Evolutionary conservation across 805 yeast genomes (phyloP).

Genomic region (Kuraishia cidri): DNA sequence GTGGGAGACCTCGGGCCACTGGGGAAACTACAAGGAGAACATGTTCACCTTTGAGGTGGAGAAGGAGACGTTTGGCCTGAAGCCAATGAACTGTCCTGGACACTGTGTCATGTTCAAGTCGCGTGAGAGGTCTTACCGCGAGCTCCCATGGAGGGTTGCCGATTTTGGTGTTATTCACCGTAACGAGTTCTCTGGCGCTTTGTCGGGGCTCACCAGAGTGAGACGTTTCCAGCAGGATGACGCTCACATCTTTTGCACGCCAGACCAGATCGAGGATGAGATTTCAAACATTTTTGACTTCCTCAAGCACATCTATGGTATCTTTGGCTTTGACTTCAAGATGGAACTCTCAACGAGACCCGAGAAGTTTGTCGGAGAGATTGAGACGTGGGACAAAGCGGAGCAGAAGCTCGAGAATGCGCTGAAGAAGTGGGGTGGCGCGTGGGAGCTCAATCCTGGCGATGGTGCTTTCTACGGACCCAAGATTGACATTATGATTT

Average conservation of each 20-base stretch:
- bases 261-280: constrained; percentile 83
- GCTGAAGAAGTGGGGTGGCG: constrained; percentile 75
- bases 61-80: constrained; percentile 89
- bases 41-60: constrained; percentile 97
- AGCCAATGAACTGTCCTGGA: constrained; percentile 75
- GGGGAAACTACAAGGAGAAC: constrained; percentile 96
- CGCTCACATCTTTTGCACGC: constrained; percentile 95
- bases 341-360: constrained; percentile 98
- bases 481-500: constrained; percentile 92
- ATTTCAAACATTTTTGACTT: constrained; percentile 81
- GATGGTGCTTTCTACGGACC: constrained; percentile 97
- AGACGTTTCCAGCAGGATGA: constrained; percentile 99
- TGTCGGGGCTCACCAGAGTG: constrained; percentile 92
- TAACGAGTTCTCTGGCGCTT: constrained; percentile 93
- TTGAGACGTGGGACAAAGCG: constrained; percentile 91
- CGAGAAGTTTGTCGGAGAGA: constrained; percentile 89
- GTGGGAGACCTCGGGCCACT: constrained; percentile 99
- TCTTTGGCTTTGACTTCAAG: constrained; percentile 90
- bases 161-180: constrained; percentile 97
- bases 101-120: constrained; percentile 90
- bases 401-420: constrained; percentile 80
- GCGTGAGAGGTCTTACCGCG: constrained; percentile 92
- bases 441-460: constrained; percentile 93
- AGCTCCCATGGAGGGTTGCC: constrained; percentile 97
- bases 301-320: constrained; percentile 77